Percentiles rank a stretch among this genome's conserved stretches.
Conservation (phyloP, 371 early-diverging fungal species). For the Batrachochytrium dendrobatidis region DNA sequence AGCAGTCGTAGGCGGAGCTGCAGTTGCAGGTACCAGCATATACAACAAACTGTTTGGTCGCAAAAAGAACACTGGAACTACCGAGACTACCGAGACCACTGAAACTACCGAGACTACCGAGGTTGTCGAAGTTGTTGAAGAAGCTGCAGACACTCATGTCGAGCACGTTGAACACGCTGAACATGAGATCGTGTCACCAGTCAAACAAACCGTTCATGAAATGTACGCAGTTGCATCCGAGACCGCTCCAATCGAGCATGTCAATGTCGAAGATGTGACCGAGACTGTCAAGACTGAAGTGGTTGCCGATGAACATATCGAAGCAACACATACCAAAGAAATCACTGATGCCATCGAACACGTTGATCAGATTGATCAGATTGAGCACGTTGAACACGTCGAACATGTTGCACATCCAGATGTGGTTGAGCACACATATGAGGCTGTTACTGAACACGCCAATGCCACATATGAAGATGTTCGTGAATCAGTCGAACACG, state of each 20-base stretch:
- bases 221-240: too few species aligned
- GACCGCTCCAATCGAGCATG: background rate
- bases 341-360: background rate
- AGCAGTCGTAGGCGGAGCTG: background rate
- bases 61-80: background rate
- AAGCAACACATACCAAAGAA: background rate
- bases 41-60: background rate
- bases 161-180: background rate
- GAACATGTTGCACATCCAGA: background rate
- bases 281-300: background rate
- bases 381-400: background rate
- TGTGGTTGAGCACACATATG: background rate
- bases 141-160: background rate
- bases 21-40: background rate
- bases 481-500: background rate
- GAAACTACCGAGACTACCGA: background rate
- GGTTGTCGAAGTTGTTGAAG: constrained; percentile 1
- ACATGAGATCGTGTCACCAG: background rate
- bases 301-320: background rate
- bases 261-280: background rate
- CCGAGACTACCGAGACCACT: constrained; percentile 2
- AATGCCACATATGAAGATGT: background rate
- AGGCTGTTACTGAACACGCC: background rate
- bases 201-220: too few species aligned
- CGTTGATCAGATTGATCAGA: background rate